Evolutionary conservation across 2,329 filamentous ascomycete genomes (phyloP).

Genomic region (Penicillium sp.): DNA sequence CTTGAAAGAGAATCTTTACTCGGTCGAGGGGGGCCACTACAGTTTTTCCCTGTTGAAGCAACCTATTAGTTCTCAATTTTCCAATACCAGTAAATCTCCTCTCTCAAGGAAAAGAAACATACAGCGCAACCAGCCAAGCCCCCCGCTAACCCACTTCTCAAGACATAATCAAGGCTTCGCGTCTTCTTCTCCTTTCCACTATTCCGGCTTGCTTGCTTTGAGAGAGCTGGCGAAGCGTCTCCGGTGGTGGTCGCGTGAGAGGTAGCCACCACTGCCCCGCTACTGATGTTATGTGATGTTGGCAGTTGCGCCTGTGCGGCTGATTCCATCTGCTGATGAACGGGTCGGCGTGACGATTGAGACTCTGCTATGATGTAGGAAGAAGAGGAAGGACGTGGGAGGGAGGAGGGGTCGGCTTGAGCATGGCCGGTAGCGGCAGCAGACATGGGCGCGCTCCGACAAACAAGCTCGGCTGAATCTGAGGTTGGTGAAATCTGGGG

Average conservation of each 20-base stretch:
- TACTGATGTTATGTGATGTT: conserved; percentile 18
- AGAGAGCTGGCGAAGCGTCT: conserved; percentile 19
- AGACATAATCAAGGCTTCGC: conserved; percentile 80
- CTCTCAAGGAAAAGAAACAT: conserved; percentile 45
- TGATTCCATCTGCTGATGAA: conserved; percentile 37
- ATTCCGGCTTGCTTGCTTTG: conserved; percentile 21
- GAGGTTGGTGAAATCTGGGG: conserved; percentile 24
- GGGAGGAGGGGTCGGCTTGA: conserved; percentile 24
- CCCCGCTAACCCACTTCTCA: conserved; percentile 83
- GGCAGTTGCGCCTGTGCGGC: conserved; percentile 30
- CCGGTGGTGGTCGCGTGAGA: conserved; percentile 23
- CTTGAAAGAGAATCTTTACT: conserved; percentile 98
- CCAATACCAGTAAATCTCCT: not conserved
- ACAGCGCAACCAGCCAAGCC: conserved; percentile 92
- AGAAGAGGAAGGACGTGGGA: conserved; percentile 17
- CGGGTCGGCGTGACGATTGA: conserved; percentile 24
- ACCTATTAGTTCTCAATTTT: conserved; percentile 13
- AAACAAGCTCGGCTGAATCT: conserved; percentile 19
- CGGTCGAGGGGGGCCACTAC: conserved; percentile 93
- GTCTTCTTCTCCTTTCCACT: conserved; percentile 60
- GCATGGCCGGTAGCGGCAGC: conserved; percentile 36
- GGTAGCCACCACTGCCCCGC: conserved; percentile 19
- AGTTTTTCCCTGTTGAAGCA: conserved; percentile 76
- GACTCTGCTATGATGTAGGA: conserved; percentile 22
- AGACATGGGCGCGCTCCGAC: conserved; percentile 29